Base-by-base conservation (phyloP, 345 rosid species). In the Atalantia buxifolia region DNA sequence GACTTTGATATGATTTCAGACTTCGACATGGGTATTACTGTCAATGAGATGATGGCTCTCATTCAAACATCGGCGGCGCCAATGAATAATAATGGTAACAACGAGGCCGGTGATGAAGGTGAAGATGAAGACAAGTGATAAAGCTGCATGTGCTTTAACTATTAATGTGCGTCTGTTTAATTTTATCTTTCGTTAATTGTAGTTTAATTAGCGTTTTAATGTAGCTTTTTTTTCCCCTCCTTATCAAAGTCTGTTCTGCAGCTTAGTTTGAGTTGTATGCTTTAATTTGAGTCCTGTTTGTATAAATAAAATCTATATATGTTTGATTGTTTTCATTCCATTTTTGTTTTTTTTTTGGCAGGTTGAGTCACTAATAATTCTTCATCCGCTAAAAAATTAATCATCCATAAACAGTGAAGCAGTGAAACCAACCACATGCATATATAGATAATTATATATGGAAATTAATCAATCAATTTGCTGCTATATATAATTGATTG, bases 11-110 rank as follows among this genome's bases (percentile, higher is more conserved):
- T 68, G 75, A 42, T 48, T 31, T 0, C 69, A 5, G 67, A 74
- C 66, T 75, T 75, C 69, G 65, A 70, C 40, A 19, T 76, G 68
- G 80, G 61, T 9, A 76, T 81, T 60, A 56, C 77, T 64, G 68
- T 62, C 9, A 40, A 76, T n/a, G 79, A 80, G 53, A 55, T 69
- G 55, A 67, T 74, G 31, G 14, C 50, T 2, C n/a, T 76, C 61
- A n/a, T 80, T 36, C 33, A 80, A 21, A 48, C 76, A 1, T 21
- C 63, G 14, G 30, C 64, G 0, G 40, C 63, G 36, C 36, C 70
- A 8, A 50, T 31, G 24, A 10, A 28, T 22, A 31, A 40, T 69
- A 72, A n/a, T 24, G 21, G 66, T 4, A 28, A 74, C 9, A 21
- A 38, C 22, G 4, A 74, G 16, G 56, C 7, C 4, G 12, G n/a